phyloP scores from a whole-genome alignment of 345 rosid species.

The Excoecaria cochinchinensis region DNA sequence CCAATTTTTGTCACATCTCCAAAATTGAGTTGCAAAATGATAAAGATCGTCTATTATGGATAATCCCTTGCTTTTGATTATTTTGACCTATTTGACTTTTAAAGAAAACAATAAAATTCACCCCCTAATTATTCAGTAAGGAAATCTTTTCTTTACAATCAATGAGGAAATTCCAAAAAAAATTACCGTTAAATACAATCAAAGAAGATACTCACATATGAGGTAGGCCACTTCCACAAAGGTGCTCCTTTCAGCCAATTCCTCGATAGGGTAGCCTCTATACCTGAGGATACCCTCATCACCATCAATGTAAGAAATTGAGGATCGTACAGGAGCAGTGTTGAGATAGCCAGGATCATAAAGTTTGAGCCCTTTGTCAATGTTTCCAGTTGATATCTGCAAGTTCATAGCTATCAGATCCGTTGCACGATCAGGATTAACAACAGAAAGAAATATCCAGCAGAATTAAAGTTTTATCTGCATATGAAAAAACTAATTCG shows the following conservation, averaged over 20 bases:
- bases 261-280: slow-evolving; percentile 84
- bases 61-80: not conserved
- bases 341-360: slow-evolving; percentile 95
- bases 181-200: not conserved
- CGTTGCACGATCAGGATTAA: not conserved
- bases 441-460: not conserved
- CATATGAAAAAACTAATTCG: not conserved
- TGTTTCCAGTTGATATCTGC: slow-evolving; percentile 67
- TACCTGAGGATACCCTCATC: slow-evolving; percentile 88
- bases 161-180: not conserved
- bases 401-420: slow-evolving; percentile 1
- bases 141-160: not conserved
- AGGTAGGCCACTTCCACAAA: slow-evolving; percentile 80
- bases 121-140: too few species aligned
- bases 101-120: not conserved
- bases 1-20: not conserved
- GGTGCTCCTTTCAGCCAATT: slow-evolving; percentile 71
- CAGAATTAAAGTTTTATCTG: not conserved
- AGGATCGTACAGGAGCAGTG: slow-evolving; percentile 86
- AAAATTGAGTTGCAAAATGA: not conserved
- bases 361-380: slow-evolving; percentile 77
- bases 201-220: slow-evolving; percentile 39
- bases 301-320: slow-evolving; percentile 89
- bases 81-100: not conserved
- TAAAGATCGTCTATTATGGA: not conserved